Evolutionary conservation across 2,329 filamentous ascomycete genomes (phyloP).

Genomic region (Scolecobasidium constrictum): DNA sequence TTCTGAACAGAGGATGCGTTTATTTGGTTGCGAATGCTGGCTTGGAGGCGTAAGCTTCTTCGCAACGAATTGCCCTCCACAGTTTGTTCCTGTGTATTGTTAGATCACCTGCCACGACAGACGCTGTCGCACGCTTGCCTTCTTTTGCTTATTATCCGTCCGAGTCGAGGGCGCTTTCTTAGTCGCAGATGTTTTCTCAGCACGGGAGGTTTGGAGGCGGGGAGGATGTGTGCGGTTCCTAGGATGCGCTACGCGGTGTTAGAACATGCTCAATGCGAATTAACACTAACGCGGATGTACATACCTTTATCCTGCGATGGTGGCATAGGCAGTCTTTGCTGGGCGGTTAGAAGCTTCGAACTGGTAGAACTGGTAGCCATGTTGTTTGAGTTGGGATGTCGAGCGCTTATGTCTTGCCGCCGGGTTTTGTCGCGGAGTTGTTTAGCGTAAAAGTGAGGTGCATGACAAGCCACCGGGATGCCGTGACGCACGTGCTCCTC

Average conservation of each 20-base stretch:
- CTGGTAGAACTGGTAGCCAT: constrained; percentile 11
- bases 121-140: constrained; percentile 9
- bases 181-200: constrained; percentile 10
- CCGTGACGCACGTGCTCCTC: constrained; percentile 11
- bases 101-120: constrained; percentile 8
- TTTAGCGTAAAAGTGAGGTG: constrained; percentile 12
- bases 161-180: constrained; percentile 8
- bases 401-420: constrained; percentile 12
- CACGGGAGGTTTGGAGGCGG: constrained; percentile 7
- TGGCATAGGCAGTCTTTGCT: constrained; percentile 10
- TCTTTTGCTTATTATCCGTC: constrained; percentile 10
- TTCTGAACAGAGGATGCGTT: constrained; percentile 10
- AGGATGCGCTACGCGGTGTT: constrained; percentile 11
- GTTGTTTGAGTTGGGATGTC: constrained; percentile 12
- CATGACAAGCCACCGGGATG: constrained; percentile 11
- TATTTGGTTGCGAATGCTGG: constrained; percentile 10
- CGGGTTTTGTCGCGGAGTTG: constrained; percentile 12
- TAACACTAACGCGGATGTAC: constrained; percentile 7
- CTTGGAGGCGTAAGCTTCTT: constrained; percentile 10
- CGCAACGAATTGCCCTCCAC: constrained; percentile 9
- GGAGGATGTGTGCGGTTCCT: constrained; percentile 8
- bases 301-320: constrained; percentile 8
- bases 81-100: constrained; percentile 7
- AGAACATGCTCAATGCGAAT: constrained; percentile 10
- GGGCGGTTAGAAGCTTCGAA: constrained; percentile 12